Evolutionary conservation across 345 rosid species (phyloP).

Genomic region (Nephelium lappaceum): DNA sequence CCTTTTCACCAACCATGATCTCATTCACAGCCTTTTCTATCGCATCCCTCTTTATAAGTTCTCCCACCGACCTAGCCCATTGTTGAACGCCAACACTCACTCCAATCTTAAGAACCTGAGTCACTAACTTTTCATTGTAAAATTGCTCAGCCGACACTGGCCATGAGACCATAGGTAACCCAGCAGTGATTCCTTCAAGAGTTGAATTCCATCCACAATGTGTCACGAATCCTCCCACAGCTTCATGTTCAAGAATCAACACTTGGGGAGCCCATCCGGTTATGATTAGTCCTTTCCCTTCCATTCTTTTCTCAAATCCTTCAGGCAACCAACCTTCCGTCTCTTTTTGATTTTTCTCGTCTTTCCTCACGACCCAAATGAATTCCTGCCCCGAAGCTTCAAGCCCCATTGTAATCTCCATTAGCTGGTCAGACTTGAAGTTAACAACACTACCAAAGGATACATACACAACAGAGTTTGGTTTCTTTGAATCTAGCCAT

Average conservation of each 20-base stretch:
- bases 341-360: neutral
- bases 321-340: constrained; percentile 48
- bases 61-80: constrained; percentile 25
- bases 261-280: constrained; percentile 66
- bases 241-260: constrained; percentile 60
- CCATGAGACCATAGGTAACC: constrained; percentile 68
- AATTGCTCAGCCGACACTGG: constrained; percentile 64
- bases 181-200: constrained; percentile 50
- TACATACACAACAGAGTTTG: constrained; percentile 45
- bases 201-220: constrained; percentile 80
- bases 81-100: constrained; percentile 40
- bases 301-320: constrained; percentile 35
- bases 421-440: constrained; percentile 36
- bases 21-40: constrained; percentile 39
- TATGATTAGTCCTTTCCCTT: constrained; percentile 36
- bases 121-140: constrained; percentile 55
- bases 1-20: constrained; percentile 39
- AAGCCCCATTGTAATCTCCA: constrained; percentile 44
- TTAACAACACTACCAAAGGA: constrained; percentile 43
- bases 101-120: constrained; percentile 41
- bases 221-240: constrained; percentile 61
- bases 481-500: constrained; percentile 46
- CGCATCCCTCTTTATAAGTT: constrained; percentile 21
- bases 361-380: constrained; percentile 49
- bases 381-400: constrained; percentile 45